phyloP scores from a whole-genome alignment of 2,329 filamentous ascomycete species.

The Fusarium proliferatum region DNA sequence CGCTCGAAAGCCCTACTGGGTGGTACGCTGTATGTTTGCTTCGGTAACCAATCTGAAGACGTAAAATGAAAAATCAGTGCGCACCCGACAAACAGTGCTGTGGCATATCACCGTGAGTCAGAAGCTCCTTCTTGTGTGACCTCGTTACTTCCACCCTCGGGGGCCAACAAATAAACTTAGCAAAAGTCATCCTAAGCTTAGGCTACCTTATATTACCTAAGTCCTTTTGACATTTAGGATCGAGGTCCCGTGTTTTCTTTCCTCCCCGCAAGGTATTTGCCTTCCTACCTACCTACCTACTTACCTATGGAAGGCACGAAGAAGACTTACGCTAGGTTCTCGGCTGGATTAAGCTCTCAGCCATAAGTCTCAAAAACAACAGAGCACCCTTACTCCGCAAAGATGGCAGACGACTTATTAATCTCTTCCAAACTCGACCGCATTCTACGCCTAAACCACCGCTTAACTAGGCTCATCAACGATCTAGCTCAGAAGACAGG shows the following conservation, averaged over 20 bases:
- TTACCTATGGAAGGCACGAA: not conserved
- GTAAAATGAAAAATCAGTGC: fast-evolving
- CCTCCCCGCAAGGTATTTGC: no score
- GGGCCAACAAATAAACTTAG: no score
- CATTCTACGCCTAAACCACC: not conserved
- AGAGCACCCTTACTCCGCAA: not conserved
- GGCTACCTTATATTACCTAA: no score
- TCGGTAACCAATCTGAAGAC: fast-evolving
- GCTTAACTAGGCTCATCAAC: not conserved
- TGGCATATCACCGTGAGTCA: not conserved
- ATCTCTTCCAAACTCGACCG: not conserved
- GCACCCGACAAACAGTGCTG: not conserved
- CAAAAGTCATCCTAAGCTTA: no score
- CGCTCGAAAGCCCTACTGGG: not conserved
- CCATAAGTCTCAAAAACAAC: not conserved
- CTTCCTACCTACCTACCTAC: no score
- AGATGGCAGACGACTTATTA: not conserved
- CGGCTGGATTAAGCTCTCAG: no score
- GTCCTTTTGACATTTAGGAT: no score
- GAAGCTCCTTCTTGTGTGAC: not conserved
- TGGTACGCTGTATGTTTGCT: fast-evolving
- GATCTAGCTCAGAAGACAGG: not conserved
- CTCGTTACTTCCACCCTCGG: no score
- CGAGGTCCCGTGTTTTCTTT: no score
- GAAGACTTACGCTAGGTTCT: no score